A percentile compares a stretch with the other conserved stretches of the same genome.
phyloP scores from a whole-genome alignment of 495 filamentous ascomycete genomes.

The Chaetomium fimeti region DNA sequence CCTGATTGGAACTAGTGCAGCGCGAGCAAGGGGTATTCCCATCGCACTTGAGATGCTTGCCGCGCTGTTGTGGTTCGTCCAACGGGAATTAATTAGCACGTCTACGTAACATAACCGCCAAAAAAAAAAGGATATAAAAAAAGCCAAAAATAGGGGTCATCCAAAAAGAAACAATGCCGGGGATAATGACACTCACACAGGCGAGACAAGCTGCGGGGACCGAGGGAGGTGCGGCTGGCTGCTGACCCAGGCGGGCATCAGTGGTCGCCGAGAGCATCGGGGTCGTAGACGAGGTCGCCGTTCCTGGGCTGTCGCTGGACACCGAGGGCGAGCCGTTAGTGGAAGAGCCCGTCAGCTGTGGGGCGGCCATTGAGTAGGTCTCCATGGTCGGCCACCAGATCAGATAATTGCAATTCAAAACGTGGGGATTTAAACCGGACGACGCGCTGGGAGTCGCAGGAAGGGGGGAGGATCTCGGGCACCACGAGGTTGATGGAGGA shows the following conservation, averaged over 20 bases:
- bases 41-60: constrained; percentile 54
- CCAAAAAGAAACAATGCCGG: constrained; percentile 19
- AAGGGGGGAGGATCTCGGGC: constrained; percentile 3
- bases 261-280: constrained; percentile 34
- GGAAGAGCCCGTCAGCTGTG: constrained; percentile 34
- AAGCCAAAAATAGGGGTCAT: constrained; percentile 8
- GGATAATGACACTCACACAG: constrained; percentile 43
- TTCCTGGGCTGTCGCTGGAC: constrained; percentile 35
- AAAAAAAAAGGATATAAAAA: constrained; percentile 12
- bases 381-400: constrained; percentile 38
- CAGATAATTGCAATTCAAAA: constrained; percentile 15
- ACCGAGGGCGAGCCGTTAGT: constrained; percentile 36
- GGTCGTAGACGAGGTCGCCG: constrained; percentile 35
- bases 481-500: constrained; percentile 1
- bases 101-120: constrained; percentile 16
- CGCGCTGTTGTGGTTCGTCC: constrained; percentile 35
- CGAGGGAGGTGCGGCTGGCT: constrained; percentile 37
- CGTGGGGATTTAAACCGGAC: constrained; percentile 9
- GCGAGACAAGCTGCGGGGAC: constrained; percentile 50
- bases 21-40: constrained; percentile 48
- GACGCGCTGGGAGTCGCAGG: constrained; percentile 7
- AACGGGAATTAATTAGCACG: constrained; percentile 19
- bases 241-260: constrained; percentile 32
- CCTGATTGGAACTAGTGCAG: constrained; percentile 41
- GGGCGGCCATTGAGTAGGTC: constrained; percentile 35